Evolutionary conservation across 2,329 filamentous ascomycete genomes (phyloP), one percentile per base, ranked within the genome.

Genomic region (Aspergillus luchuensis): DNA sequence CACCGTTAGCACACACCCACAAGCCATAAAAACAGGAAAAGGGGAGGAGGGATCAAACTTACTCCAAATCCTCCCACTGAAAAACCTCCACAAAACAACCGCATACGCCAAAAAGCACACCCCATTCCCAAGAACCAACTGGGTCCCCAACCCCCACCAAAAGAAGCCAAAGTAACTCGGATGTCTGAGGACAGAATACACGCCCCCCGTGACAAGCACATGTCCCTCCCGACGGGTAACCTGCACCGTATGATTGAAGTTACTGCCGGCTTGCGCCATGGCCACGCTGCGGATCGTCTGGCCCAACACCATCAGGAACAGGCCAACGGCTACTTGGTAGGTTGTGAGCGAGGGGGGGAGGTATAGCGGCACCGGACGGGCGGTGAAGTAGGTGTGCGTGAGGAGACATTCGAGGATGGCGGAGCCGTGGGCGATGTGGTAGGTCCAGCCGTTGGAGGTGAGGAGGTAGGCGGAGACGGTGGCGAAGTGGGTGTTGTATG

Each of bases 141-240:
- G 95, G 11, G 93, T 97, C 5, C 95, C 95, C n/a, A 98, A 72
- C 0, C 91, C 92, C 94, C 94, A 99, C 88, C 92, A 98, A 78
- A 97, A 99, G 80, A 97, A 99, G 3, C 94, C 95, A 80, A 98
- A 97, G 78, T 99, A 99, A 61, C 90, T 90, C 11, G 95, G 95
- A 76, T 99, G 95, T 23, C 95, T 82, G 56, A 96, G 80, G 48
- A 84, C 75, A 7, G 81, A 80, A 75, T 98, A 99, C 36, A 98
- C 80, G 0, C 95, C 95, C 28, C 81, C 81, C 0, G 90, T 96
- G 2, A 99, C 91, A n/a, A 99, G 84, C 50, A 82, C 82, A 75
- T 99, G 95, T 1, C 86, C 87, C 4, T 87, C 84, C 70, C 87
- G 89, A 63, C 82, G 86, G 64, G 85, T 77, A 48, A 79, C 86